Conservation (phyloP, 768 basidiomycete genomes). For the Leccinum olivaceopallidum region DNA sequence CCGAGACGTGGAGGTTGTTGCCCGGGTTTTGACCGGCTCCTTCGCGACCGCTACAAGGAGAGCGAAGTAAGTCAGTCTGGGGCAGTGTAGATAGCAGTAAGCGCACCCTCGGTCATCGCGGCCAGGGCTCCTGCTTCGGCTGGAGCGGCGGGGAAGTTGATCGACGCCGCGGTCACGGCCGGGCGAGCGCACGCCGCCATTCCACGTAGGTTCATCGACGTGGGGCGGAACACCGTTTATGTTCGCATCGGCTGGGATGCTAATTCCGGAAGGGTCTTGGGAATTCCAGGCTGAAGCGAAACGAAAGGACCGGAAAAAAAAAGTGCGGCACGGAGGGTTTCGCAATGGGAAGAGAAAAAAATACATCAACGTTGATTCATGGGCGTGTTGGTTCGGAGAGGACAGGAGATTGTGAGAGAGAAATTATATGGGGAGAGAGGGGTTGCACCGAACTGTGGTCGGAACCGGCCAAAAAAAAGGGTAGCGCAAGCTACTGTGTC, state of each 20-base stretch:
- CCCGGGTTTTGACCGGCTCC: conserved; percentile 54
- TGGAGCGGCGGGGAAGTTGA: conserved; percentile 60
- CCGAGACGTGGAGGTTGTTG: conserved; percentile 66
- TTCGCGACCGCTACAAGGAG: conserved; percentile 19
- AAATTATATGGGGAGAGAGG: conserved; percentile 28
- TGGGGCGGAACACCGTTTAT: conserved; percentile 46
- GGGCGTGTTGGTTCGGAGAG: conserved; percentile 31
- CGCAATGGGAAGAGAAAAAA: conserved; percentile 36
- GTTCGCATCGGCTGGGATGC: conserved; percentile 60
- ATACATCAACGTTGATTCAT: conserved; percentile 45
- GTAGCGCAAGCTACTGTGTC: conserved; percentile 12
- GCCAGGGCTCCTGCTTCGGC: conserved; percentile 82
- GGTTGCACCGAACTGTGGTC: conserved; percentile 14
- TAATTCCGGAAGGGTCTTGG: conserved; percentile 75
- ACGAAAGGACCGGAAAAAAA: conserved; percentile 15
- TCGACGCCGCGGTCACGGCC: conserved; percentile 40
- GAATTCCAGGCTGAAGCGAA: conserved; percentile 73
- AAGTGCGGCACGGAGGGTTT: conserved; percentile 8
- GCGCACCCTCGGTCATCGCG: conserved; percentile 56
- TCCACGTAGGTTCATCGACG: conserved; percentile 61
- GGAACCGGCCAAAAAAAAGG: conserved; percentile 14
- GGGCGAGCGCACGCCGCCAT: conserved; percentile 44
- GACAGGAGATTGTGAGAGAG: conserved; percentile 9
- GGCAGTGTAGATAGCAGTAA: not conserved
- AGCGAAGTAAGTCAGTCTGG: not conserved